A percentile compares a stretch with the other conserved stretches of the same genome.
These are phyloP conservation scores for Tetrahymena malaccensis DNA, from an alignment of 73 alveolate species.

Conservation along the genomic window DNA sequence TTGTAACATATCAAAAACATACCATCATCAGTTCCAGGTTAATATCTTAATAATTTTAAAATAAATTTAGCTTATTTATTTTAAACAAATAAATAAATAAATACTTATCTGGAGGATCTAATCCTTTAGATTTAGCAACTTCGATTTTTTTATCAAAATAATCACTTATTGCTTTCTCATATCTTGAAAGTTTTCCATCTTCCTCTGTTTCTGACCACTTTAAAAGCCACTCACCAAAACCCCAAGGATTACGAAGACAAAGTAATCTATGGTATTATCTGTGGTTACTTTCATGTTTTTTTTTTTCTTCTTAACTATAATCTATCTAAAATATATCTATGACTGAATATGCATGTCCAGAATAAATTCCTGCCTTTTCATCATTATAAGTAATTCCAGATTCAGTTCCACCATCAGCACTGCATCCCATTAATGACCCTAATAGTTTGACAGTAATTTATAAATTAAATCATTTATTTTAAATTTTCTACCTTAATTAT, in stretches of 20 bases:
- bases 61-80: background rate
- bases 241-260: constrained; percentile 98
- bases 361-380: constrained; percentile 79
- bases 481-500: background rate
- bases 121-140: background rate
- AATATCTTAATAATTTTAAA: constrained; percentile 53
- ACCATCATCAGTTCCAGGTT: constrained; percentile 88
- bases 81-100: constrained; percentile 31
- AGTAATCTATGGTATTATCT: constrained; percentile 68
- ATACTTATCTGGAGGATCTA: constrained; percentile 28
- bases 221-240: constrained; percentile 93
- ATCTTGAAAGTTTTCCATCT: constrained; percentile 41
- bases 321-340: constrained; percentile 83
- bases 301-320: background rate
- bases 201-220: constrained; percentile 93
- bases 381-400: constrained; percentile 74
- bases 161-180: background rate
- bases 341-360: constrained; percentile 96
- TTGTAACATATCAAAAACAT: constrained; percentile 90
- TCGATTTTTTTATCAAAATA: constrained; percentile 14
- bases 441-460: constrained; percentile 31
- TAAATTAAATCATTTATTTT: constrained; percentile 23
- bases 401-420: constrained; percentile 73
- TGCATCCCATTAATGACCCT: constrained; percentile 91
- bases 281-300: constrained; percentile 39